Percentiles rank a stretch among this genome's conserved stretches.
Evolutionary conservation across 805 yeast genomes (phyloP).

Genomic region (Candida maesae): DNA sequence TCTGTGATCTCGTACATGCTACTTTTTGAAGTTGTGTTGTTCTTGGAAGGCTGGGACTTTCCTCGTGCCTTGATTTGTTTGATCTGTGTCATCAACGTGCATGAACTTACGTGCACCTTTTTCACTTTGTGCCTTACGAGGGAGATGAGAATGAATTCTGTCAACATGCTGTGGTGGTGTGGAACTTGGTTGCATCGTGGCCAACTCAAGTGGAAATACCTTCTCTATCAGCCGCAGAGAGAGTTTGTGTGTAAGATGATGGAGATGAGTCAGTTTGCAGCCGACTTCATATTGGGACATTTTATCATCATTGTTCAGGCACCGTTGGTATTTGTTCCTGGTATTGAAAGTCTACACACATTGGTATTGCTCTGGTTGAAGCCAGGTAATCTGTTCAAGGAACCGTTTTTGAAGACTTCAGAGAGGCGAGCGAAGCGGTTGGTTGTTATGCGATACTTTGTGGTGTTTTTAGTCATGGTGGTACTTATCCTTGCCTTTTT

Average conservation of each 20-base stretch:
- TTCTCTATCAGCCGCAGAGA: constrained; percentile 58
- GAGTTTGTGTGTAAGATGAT: constrained; percentile 59
- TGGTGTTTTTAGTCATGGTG: constrained; percentile 42
- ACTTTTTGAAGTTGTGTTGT: constrained; percentile 61
- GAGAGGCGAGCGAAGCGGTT: constrained; percentile 37
- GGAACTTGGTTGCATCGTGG: constrained; percentile 66
- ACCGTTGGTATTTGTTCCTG: constrained; percentile 61
- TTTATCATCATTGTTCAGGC: constrained; percentile 52
- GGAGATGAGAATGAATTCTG: constrained; percentile 55
- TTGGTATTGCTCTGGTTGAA: constrained; percentile 64
- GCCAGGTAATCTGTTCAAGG: constrained; percentile 43
- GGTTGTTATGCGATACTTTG: constrained; percentile 38
- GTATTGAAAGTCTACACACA: constrained; percentile 63
- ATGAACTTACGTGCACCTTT: constrained; percentile 52
- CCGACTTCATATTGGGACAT: constrained; percentile 60
- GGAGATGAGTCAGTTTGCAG: constrained; percentile 66
- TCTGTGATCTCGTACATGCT: constrained; percentile 51
- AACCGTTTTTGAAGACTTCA: constrained; percentile 5
- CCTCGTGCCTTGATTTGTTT: constrained; percentile 58
- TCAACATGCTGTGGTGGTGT: constrained; percentile 77
- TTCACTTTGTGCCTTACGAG: constrained; percentile 51
- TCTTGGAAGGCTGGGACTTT: constrained; percentile 64
- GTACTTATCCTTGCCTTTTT: constrained; percentile 38
- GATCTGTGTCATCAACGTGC: constrained; percentile 51
- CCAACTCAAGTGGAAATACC: constrained; percentile 50